Base-by-base conservation (phyloP, 345 rosid species). In the Litchi chinensis region DNA sequence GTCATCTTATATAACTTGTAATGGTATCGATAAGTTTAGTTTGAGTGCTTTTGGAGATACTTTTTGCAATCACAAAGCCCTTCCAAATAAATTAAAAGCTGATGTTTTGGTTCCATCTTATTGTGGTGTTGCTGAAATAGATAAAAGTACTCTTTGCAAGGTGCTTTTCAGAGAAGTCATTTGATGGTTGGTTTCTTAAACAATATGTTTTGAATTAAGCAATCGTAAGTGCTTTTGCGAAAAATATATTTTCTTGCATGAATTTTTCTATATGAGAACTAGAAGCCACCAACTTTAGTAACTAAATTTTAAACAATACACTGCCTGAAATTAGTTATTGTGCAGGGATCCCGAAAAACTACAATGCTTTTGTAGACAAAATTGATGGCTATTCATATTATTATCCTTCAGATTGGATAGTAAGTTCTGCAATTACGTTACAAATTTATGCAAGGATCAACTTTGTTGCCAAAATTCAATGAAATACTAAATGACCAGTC, bases 351-450 rank as follows among this genome's bases (percentile, higher is more conserved):
- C 96, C 95, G 26, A 81, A 87, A 81, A 89, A 75, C 64, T 95
- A 86, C 68, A 10, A 63, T 10, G 81, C 97, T 76, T 95, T 90
- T 75, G 92, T 92, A 28, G 96, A 95, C 78, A 57, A 40, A 24
- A 44, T 64, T 52, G 98, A 95, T 52, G 97, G 98, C 3, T 95
- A 95, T 85, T 88, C 99, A 3, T 95, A 93, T 70, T 83, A 82
- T 80, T 93, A 92, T 83, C 99, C 97, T 75, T 85, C 95, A 69
- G 98, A 95, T 83, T 93, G 99, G 98, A 90, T 88, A 78, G 97
- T 93, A 89, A 82, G 95, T 85, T 75, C 8, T 50, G 59, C 13
- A 54, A 76, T 26, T 41, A 11, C 9, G 19, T n/a, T 54, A 21
- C 0, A 21, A 46, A 26, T 59, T 57, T 6, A 73, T 73, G 12